phyloP scores from a whole-genome alignment of 2,329 filamentous ascomycete genomes.

The Dissoconium aciculare region DNA sequence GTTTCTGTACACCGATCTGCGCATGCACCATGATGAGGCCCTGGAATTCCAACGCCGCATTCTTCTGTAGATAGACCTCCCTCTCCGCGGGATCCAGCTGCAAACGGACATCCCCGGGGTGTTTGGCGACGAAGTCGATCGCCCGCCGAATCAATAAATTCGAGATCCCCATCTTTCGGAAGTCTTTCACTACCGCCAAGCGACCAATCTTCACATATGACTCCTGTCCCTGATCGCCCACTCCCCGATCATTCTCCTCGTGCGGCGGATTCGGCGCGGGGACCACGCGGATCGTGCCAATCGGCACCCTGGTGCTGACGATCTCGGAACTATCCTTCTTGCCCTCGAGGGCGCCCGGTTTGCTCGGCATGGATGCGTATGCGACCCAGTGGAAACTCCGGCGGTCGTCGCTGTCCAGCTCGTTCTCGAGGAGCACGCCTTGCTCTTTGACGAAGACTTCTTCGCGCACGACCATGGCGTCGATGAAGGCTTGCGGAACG shows the following conservation, averaged over 20 bases:
- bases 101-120: constrained; percentile 37
- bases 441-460: constrained; percentile 46
- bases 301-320: constrained; percentile 37
- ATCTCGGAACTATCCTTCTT: constrained; percentile 25
- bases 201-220: constrained; percentile 73
- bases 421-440: constrained; percentile 44
- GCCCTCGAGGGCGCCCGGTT: constrained; percentile 21
- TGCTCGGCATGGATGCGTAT: constrained; percentile 48
- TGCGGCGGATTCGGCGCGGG: constrained; percentile 53
- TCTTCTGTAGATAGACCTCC: constrained; percentile 21
- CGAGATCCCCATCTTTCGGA: constrained; percentile 40
- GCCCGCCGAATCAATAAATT: constrained; percentile 51
- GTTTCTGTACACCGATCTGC: constrained; percentile 47
- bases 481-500: constrained; percentile 33
- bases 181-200: constrained; percentile 48
- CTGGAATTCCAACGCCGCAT: constrained; percentile 43
- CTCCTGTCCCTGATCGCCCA: constrained; percentile 41
- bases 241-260: constrained; percentile 3
- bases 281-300: constrained; percentile 66
- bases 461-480: constrained; percentile 44
- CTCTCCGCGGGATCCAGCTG: constrained; percentile 19
- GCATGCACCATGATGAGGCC: constrained; percentile 70
- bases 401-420: constrained; percentile 67
- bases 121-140: constrained; percentile 49
- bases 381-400: constrained; percentile 75